Evolutionary conservation across 23 red algal genomes (phyloP), one percentile per base, ranked within the genome.

Genomic region (Agarophyton chilense): DNA sequence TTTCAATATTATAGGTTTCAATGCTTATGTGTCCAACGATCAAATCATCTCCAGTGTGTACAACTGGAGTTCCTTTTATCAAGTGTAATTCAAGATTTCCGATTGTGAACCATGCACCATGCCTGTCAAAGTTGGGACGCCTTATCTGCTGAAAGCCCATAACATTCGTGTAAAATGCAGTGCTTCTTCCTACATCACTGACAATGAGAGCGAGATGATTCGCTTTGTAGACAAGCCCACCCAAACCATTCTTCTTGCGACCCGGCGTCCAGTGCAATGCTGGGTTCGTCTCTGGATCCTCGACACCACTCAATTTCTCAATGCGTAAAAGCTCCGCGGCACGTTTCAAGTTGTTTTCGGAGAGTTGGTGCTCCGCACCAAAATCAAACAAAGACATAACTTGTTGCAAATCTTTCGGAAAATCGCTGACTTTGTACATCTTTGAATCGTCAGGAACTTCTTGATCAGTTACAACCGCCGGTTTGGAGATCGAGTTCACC

Each of bases 101-200:
- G 24, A 87, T 72, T 45, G 82, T 87, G 31, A 87, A 87, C 82
- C 82, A 87, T 19, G 65, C 82, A 46, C 82, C 82, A 63, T 87
- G 65, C 21, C 62, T 24, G 52, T 87, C 82, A 29, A 87, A 87
- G 42, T 87, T 75, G 4, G 82, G 82, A 11, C 82, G 57, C 10
- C 82, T 14, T 44, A 87, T 87, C 29, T 73, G 82, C 44, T 87
- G 64, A 19, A 87, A 87, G 17, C 82, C 82, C 25, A 87, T 19
- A 19, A 87, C 49, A 17, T 87, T 65, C n/a, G 43, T 45, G 46
- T 87, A 87, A 19, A 87, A 87, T 4, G 49, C 16, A 29, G 66
- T 64, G 19, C 54, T 66, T 61, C 62, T 21, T 53, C 82, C 82
- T 5, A 87, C 82, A 31, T 87, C 82, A 54, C 36, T 52, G 21